Evolutionary conservation across 2,329 filamentous ascomycete genomes (phyloP).

Genomic region (Trichoderma harzianum): DNA sequence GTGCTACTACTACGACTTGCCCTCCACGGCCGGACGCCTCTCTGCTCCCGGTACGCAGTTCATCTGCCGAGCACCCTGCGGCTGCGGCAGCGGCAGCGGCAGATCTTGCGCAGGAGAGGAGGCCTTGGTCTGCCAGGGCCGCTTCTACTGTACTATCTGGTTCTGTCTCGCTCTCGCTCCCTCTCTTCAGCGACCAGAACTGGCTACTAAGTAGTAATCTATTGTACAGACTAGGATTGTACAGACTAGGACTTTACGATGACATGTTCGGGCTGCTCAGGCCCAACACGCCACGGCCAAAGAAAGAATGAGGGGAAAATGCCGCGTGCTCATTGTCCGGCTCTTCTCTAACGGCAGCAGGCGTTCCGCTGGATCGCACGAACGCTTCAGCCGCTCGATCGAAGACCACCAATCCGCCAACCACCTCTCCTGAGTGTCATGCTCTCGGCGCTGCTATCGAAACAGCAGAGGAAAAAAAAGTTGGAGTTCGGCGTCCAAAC

Average conservation of each 20-base stretch:
- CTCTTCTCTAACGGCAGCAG: not conserved
- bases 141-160: not conserved
- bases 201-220: not conserved
- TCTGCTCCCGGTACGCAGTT: conserved; percentile 11
- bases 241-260: not conserved
- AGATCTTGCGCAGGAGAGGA: conserved; percentile 9
- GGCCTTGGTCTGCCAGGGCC: not conserved
- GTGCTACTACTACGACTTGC: not conserved
- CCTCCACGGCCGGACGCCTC: conserved; percentile 6
- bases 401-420: conserved; percentile 12
- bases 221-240: no score
- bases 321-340: conserved; percentile 11
- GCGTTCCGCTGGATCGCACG: conserved; percentile 9
- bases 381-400: conserved; percentile 15
- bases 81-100: conserved; percentile 16
- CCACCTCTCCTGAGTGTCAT: conserved; percentile 15
- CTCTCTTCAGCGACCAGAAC: not conserved
- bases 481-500: conserved; percentile 4
- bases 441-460: conserved; percentile 14
- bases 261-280: not conserved
- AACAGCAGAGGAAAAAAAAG: not conserved
- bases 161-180: not conserved
- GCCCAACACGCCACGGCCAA: not conserved
- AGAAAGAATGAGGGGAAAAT: conserved; percentile 8
- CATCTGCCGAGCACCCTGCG: conserved; percentile 17